Evolutionary conservation across 495 filamentous ascomycete genomes (phyloP).

Genomic region (Evernia prunastri): DNA sequence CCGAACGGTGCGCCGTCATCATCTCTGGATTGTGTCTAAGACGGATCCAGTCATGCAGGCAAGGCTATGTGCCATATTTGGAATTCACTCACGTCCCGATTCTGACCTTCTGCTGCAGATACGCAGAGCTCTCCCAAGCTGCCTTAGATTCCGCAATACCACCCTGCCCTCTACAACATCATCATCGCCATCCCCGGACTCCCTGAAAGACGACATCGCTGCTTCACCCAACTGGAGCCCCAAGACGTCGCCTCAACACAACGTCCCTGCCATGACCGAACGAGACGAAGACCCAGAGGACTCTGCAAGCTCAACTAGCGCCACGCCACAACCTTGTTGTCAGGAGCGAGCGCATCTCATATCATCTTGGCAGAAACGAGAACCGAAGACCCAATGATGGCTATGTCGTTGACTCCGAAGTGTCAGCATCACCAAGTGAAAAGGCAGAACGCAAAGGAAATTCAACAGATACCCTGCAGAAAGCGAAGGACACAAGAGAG

Average conservation of each 20-base stretch:
- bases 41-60: too few relatives aligned
- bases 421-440: background rate
- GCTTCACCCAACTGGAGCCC: background rate
- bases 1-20: too few relatives aligned
- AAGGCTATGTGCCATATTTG: too few relatives aligned
- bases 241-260: background rate
- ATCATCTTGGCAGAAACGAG: background rate
- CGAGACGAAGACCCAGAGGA: background rate
- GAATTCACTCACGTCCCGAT: too few relatives aligned
- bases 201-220: too few relatives aligned
- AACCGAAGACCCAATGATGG: background rate
- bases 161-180: background rate
- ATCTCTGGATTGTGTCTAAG: too few relatives aligned
- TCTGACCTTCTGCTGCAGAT: too few relatives aligned
- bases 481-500: background rate
- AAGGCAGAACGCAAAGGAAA: background rate
- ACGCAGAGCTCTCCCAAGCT: too few relatives aligned
- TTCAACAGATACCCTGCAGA: background rate
- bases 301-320: background rate
- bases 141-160: too few relatives aligned
- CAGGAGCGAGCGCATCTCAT: background rate
- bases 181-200: too few relatives aligned
- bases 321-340: background rate
- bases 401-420: background rate
- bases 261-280: background rate